These are phyloP conservation scores for Ostreobium quekettii DNA, from an alignment of 139 green algal species.

Conservation along the genomic window DNA sequence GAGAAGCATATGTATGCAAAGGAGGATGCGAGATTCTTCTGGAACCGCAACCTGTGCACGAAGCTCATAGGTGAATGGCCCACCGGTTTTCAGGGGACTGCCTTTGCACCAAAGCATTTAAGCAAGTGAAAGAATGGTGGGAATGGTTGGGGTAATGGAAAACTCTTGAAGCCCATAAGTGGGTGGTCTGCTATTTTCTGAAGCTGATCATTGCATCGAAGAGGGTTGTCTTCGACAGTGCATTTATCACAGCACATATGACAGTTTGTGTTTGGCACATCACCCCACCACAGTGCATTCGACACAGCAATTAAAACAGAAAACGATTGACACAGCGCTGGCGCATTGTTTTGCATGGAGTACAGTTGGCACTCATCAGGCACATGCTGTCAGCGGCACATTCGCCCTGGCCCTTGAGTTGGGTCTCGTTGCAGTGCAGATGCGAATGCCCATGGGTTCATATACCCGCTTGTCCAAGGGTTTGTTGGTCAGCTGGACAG, in stretches of 20 bases:
- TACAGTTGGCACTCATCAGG: too few relatives aligned
- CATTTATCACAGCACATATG: too few relatives aligned
- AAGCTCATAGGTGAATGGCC: constrained; percentile 57
- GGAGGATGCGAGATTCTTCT: constrained; percentile 50
- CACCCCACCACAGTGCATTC: too few relatives aligned
- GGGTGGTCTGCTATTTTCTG: neutral
- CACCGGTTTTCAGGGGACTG: too few relatives aligned
- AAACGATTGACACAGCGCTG: too few relatives aligned
- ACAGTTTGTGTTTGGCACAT: too few relatives aligned
- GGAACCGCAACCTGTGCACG: constrained; percentile 51
- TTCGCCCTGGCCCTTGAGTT: neutral
- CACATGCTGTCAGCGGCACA: too few relatives aligned
- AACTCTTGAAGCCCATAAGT: neutral
- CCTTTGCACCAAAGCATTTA: too few relatives aligned
- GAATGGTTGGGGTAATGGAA: constrained; percentile 1
- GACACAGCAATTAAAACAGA: too few relatives aligned
- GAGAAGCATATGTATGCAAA: neutral
- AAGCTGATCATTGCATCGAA: neutral
- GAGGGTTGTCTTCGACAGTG: neutral
- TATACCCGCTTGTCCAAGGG: constrained; percentile 54
- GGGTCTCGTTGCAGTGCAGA: constrained; percentile 20
- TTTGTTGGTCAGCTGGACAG: constrained; percentile 58
- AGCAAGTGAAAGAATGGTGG: too few relatives aligned
- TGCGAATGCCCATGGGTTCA: constrained; percentile 39
- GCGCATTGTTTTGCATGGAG: too few relatives aligned